Evolutionary conservation across 495 filamentous ascomycete species (phyloP), one percentile per base, ranked within the genome.

Genomic region (Venustampulla echinocandica): DNA sequence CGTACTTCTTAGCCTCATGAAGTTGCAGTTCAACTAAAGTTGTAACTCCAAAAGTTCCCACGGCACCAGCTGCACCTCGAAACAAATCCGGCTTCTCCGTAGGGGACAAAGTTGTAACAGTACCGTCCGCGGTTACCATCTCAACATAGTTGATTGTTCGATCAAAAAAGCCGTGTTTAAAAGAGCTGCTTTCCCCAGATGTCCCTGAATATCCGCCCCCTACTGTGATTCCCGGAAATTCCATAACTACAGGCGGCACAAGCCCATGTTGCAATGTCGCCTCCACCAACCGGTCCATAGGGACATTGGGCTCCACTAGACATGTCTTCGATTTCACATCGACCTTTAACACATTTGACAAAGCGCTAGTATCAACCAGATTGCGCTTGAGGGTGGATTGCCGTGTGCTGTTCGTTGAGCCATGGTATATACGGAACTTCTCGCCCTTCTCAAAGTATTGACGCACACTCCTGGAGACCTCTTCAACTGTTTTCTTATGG

Each of bases 351-450:
- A 60, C 50, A 25, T 57, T 17, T 1, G 27, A 45, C 4, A 60
- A 41, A 0, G 24, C 33, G 13, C 43, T 40, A 0, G 55, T 85
- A 57, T 85, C 76, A 32, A 84, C 64, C 2, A 71, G 66, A 42
- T 76, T 53, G n/a, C 32, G 22, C 13, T 53, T 53, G 7, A 69
- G 69, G 38, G 73, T 68, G 39, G 69, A 63, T 4, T 67, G 70
- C 1, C 82, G 79, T 14, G 84, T 89, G 60, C 71, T 81, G 63
- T 88, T 89, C 23, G 84, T 88, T 0, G 79, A 79, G 47, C 85
- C 85, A 69, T 89, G 85, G 63, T 68, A 77, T 63, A 90, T 87
- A 43, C 85, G 78, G 64, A 85, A 90, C 13, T 76, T 71, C 49
- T 79, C 68, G 23, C 69, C 63, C 14, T 69, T 66, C 14, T 75